phyloP scores from a whole-genome alignment of 108 stramenopile genomes.

The Cyclotella baltica region DNA sequence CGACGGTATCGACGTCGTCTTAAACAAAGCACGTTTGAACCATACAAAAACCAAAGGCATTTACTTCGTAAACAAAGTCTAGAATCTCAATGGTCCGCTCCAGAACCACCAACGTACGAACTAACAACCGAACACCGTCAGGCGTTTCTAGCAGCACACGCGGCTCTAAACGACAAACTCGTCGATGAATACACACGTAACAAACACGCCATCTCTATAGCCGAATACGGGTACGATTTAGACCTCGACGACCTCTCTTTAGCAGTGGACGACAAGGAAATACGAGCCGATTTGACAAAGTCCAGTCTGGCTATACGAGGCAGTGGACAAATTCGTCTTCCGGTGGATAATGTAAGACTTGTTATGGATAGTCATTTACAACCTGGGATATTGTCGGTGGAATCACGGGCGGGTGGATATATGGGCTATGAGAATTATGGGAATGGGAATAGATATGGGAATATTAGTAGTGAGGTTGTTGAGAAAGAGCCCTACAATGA shows the following conservation, averaged over 20 bases:
- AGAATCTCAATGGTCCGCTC: no score
- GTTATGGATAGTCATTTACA: conserved; percentile 44
- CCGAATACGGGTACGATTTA: conserved; percentile 29
- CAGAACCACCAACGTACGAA: conserved; percentile 10
- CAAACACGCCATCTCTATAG: conserved; percentile 15
- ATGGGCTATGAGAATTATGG: conserved; percentile 29
- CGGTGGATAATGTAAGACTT: conserved; percentile 50
- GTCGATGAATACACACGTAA: conserved; percentile 22
- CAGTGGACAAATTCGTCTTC: conserved; percentile 45
- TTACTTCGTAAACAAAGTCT: background rate
- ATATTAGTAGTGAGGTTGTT: background rate
- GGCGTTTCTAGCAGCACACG: conserved; percentile 34
- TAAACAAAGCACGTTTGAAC: conserved; percentile 19
- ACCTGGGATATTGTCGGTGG: conserved; percentile 52
- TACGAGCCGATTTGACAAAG: conserved; percentile 39
- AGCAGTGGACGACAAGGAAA: conserved; percentile 19
- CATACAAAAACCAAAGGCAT: background rate
- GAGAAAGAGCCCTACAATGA: background rate
- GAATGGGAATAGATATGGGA: background rate
- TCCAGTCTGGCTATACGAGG: conserved; percentile 42
- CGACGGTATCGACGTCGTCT: conserved; percentile 36
- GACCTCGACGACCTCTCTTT: conserved; percentile 26
- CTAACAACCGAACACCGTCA: conserved; percentile 28
- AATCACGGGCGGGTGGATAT: conserved; percentile 29
- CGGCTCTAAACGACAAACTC: conserved; percentile 25